Evolutionary conservation across 768 basidiomycete species (phyloP).

Genomic region (Rhizopogon sp.): DNA sequence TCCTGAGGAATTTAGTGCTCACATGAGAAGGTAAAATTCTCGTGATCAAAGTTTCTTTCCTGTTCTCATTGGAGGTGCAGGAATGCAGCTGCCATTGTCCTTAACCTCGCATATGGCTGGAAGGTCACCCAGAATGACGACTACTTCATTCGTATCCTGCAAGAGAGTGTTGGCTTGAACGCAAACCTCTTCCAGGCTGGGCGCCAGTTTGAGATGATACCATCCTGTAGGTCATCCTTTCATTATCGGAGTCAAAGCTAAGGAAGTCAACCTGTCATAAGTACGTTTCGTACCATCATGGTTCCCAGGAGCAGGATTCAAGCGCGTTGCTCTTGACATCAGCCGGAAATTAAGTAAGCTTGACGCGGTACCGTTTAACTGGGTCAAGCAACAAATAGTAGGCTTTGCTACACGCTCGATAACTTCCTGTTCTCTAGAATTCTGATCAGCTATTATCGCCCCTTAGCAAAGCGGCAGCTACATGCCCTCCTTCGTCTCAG

Average conservation of each 20-base stretch:
- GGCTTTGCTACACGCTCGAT: neutral
- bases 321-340: constrained; percentile 8
- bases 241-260: neutral
- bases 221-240: neutral
- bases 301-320: constrained; percentile 17
- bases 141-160: neutral
- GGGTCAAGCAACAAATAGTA: constrained; percentile 13
- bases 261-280: neutral
- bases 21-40: neutral
- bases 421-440: neutral
- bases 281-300: constrained; percentile 12
- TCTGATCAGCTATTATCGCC: neutral
- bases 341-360: constrained; percentile 2
- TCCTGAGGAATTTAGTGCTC: neutral
- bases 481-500: neutral
- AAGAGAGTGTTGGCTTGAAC: neutral
- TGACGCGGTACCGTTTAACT: constrained; percentile 9
- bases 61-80: neutral
- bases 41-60: neutral
- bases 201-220: neutral
- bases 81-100: neutral
- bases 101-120: neutral
- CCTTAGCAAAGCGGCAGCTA: neutral
- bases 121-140: neutral
- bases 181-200: neutral